Evolutionary conservation across 2,329 filamentous ascomycete species (phyloP), one percentile per base, ranked within the genome.

Genomic region (Neonectria hederae): DNA sequence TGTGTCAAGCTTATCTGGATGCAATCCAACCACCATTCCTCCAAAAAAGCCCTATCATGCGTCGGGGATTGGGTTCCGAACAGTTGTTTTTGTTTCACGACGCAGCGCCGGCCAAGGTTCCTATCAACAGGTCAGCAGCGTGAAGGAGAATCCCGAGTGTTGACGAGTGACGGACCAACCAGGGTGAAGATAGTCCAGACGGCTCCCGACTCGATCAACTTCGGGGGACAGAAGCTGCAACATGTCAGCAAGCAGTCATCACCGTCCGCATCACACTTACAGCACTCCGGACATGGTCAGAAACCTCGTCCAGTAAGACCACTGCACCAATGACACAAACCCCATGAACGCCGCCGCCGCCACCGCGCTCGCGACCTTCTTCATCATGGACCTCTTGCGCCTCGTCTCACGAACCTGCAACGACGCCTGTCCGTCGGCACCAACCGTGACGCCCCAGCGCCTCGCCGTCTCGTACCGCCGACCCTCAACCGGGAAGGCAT

Each of bases 401-500:
- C 8, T 57, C 51, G 48, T 56, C 19, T 62, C 57, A 52, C 67
- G 60, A 19, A 71, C 38, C 1, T 56, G 53, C 14, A 73, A 30
- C 8, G 45, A 67, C 1, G 71, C 62, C 26, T 30, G 59, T 0
- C 72, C 72, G n/a, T 70, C 67, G 28, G 48, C 13, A 26, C 59
- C 49, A 10, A 72, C 59, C 1, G 59, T 63, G 6, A 65, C 71
- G 2, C 68, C 67, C 71, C 71, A 73, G 32, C 63, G 71, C 2
- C 66, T 38, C 0, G 65, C 65, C 0, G 65, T 62, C 30, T 72
- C 68, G 9, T 73, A 72, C 1, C 71, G 57, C 24, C 71, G 43
- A 6, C 72, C 68, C 52, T 72, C 66, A 1, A 70, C n/a, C 0
- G 71, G 72, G 19, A 67, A 74, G 1, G 71, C 69, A 4, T 72